Evolutionary conservation across 306 rosid species (phyloP).

Genomic region (Purshia tridentata): DNA sequence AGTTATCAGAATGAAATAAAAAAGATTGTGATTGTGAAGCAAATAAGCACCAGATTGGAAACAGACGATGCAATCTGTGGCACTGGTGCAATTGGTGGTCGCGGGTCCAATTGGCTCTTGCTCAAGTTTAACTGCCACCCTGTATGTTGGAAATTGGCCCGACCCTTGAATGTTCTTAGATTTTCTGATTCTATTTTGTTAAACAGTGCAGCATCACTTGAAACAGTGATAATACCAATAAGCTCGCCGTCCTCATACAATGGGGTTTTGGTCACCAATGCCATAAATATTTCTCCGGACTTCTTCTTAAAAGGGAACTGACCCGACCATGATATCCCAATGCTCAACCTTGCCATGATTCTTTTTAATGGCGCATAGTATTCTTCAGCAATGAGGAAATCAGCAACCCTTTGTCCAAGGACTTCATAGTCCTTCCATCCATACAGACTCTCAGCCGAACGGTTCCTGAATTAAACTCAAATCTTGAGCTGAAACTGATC

Average conservation of each 20-base stretch:
- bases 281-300: constrained; percentile 61
- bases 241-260: constrained; percentile 59
- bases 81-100: constrained; percentile 42
- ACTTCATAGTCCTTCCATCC: constrained; percentile 77
- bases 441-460: constrained; percentile 54
- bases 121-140: constrained; percentile 36
- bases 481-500: neutral
- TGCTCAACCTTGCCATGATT: constrained; percentile 47
- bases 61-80: constrained; percentile 65
- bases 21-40: constrained; percentile 18
- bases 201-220: constrained; percentile 52
- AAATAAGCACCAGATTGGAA: constrained; percentile 61
- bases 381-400: constrained; percentile 47
- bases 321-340: constrained; percentile 64
- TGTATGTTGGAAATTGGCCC: constrained; percentile 30
- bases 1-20: neutral
- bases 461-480: constrained; percentile 51
- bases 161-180: constrained; percentile 28
- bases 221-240: constrained; percentile 51
- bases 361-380: constrained; percentile 35
- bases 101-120: constrained; percentile 50
- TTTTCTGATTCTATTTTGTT: constrained; percentile 30
- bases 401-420: constrained; percentile 41
- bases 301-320: constrained; percentile 70
- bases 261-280: constrained; percentile 56